phyloP scores from a whole-genome alignment of 495 filamentous ascomycete species.

The Pyrenopolyporus hunteri region DNA sequence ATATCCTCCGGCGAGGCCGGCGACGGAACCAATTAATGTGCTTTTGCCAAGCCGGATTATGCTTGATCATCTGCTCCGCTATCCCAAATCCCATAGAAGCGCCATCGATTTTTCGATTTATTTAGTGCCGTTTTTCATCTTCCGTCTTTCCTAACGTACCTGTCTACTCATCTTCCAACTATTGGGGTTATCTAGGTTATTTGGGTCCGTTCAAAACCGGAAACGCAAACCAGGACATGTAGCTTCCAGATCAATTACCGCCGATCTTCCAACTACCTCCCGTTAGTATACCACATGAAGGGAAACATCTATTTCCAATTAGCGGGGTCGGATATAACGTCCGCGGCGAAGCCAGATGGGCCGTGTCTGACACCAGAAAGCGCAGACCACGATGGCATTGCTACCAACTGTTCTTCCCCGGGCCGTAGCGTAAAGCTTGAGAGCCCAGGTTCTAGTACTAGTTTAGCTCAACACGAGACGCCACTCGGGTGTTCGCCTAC shows the following conservation, averaged over 20 bases:
- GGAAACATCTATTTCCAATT: constrained; percentile 9
- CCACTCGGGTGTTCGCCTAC: constrained; percentile 6
- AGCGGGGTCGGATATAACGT: constrained; percentile 14
- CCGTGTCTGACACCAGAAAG: constrained; percentile 1
- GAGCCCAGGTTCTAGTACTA: constrained; percentile 9
- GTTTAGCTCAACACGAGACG: constrained; percentile 11
- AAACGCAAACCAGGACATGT: constrained; percentile 17
- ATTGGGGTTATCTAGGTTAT: not conserved
- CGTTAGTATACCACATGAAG: constrained; percentile 26
- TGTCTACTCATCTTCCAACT: no score
- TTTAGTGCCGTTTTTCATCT: not conserved
- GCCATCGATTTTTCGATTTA: constrained; percentile 4
- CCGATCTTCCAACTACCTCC: constrained; percentile 2
- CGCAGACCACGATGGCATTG: not conserved
- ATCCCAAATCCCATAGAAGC: constrained; percentile 8
- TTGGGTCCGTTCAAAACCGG: not conserved
- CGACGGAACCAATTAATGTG: constrained; percentile 6
- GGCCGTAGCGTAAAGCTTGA: constrained; percentile 20
- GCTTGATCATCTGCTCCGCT: constrained; percentile 8
- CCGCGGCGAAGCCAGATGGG: constrained; percentile 8
- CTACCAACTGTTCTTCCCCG: not conserved
- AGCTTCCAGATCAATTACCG: not conserved
- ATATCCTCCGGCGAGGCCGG: constrained; percentile 1
- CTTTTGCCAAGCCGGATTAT: constrained; percentile 21
- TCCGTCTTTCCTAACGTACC: not conserved